Base-by-base conservation (phyloP, 257 asterid genomes). In the Asclepias syriaca region DNA sequence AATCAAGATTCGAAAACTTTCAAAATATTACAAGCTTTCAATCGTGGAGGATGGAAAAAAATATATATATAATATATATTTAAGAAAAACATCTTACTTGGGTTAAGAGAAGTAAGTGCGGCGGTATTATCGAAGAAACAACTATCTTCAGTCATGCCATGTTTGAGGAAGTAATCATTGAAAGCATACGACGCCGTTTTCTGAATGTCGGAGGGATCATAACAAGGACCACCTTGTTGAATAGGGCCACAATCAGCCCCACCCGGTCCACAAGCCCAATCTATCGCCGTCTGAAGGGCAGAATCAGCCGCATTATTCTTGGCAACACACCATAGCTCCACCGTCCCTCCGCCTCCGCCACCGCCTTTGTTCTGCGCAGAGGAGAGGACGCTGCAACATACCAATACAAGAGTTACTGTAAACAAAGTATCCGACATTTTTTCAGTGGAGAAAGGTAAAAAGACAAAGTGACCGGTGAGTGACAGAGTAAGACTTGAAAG, bases 261-360 rank as follows among this genome's bases (percentile, higher is more conserved):
- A 6, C 97, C 98, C 19, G 78, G 76, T 75, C 96, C 94, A 78
- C 98, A 93, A 0, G 96, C 87, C 98, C 98, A 93, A 43, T 88
- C 92, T 46, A 91, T 72, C 6, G 97, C 96, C 7, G 89, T 58
- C 82, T 91, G 95, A 9, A 93, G 88, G 7, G 93, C 86, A 22
- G 80, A 69, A 81, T 89, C 97, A 21, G 83, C 91, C 8, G 98
- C 98, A 80, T 93, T 89, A 81, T 91, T 89, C 85, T 89, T 91
- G 1, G 97, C 96, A 70, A 93, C 97, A 79, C 98, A 93, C 98
- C 98, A 93, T 29, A 91, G 83, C 77, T 93, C 85, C 77, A 72
- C 69, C 37, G 79, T 54, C 56, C 65, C 84, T n/a, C 72, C 77
- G 8, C 65, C 84, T n/a, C 72, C 77, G 8, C 72, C 73, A 22